Base-by-base conservation (phyloP, 2,329 filamentous ascomycete genomes). In the Colletotrichum sansevieriae region DNA sequence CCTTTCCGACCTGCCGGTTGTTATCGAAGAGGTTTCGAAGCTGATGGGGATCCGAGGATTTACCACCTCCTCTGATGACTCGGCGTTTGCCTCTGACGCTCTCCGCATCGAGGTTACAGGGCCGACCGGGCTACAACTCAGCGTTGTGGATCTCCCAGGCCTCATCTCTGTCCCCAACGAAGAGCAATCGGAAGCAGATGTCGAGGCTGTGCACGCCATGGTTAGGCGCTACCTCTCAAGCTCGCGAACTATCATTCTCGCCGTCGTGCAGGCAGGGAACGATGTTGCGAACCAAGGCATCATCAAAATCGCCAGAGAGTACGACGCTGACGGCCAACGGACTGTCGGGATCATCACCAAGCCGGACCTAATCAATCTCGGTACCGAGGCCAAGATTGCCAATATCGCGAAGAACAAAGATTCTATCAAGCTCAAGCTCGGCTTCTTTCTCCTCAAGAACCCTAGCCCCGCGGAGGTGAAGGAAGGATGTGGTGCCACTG, bases 341-440 rank as follows among this genome's bases (percentile, higher is more conserved):
- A 89, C 87, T 0, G 73, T 89, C 0, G 86, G 87, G 3, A 81
- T 89, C 65, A 84, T 89, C 70, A 90, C 88, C 0, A 89, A 89
- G 73, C 86, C 86, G 0, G 87, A 89, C 70, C 75, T 71, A 4
- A 65, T 79, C 13, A 72, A 74, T 5, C 58, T 67, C 0, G 79
- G 78, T 1, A 83, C 83, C 0, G 80, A 77, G 0, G 80, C 76
- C 29, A 83, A 87, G 70, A 64, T 64, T 55, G 51, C 83, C 1
- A 75, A 76, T 0, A 76, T 87, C 0, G 84, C 83, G 0, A 75
- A 75, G 57, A 87, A 87, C 59, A 72, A 79, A 2, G 80, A 86
- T 10, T 46, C 65, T 0, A 78, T 85, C 0, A 73, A 81, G 4
- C 83, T 88, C 20, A 75, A 78, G 0, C 81, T 87, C 0, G 85